phyloP scores from a whole-genome alignment of 331 rosid species.

The Quercus tomentella region DNA sequence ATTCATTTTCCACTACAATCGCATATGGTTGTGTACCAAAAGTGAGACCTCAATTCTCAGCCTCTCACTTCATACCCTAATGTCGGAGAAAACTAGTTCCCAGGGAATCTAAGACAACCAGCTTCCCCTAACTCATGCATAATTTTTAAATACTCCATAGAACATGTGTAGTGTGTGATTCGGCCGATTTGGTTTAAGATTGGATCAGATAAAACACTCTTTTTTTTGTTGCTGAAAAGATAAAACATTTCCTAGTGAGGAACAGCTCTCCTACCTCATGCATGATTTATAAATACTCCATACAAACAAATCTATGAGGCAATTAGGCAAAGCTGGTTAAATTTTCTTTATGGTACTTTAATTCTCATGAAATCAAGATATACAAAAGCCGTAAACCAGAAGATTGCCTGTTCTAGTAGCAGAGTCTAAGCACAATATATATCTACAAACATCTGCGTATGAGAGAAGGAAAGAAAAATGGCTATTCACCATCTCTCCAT shows the following conservation, averaged over 20 bases:
- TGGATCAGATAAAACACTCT: background rate
- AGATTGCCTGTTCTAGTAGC: background rate
- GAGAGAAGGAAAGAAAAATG: background rate
- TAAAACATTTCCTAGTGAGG: no score
- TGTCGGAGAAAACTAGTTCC: no score
- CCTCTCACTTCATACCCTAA: no score
- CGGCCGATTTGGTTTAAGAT: background rate
- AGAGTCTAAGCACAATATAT: background rate
- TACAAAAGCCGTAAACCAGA: background rate
- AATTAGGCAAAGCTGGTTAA: background rate
- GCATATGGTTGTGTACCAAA: no score
- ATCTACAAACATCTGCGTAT: background rate
- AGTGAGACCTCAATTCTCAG: no score
- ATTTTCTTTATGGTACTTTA: background rate
- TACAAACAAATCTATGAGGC: no score
- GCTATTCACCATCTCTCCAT: constrained; percentile 57
- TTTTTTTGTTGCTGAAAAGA: background rate
- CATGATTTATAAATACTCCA: background rate
- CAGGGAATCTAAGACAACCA: no score
- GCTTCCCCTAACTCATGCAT: no score
- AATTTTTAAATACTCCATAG: no score
- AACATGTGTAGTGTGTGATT: no score
- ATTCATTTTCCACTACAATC: no score
- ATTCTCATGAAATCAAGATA: background rate
- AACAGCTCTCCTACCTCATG: background rate